Base-by-base conservation (phyloP, 1,139 yeast genomes). In the Kodamaea alishanica region DNA sequence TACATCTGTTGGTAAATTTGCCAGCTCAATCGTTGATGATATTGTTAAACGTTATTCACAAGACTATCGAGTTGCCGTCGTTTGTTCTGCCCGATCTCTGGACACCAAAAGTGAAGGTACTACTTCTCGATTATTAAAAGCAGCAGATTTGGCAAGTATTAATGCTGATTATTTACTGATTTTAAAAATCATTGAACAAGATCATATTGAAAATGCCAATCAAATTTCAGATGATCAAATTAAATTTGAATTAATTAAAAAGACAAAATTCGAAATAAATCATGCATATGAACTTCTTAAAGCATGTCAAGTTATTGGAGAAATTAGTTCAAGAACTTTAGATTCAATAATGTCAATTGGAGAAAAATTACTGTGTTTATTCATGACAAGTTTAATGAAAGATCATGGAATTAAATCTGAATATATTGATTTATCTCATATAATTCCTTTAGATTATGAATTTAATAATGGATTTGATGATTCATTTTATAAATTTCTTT, bases 1-100 rank as follows among this genome's bases (percentile, higher is more conserved):
- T 38, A 92, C 98, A n/a, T 83, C 95, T 33, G 96, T 92, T 28
- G 98, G 98, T 25, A 92, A 92, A 60, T 90, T 90, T 60, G 87
- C 97, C 6, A 79, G 74, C 39, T 77, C 82, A 48, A 92, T 92
- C 39, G 90, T 89, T 11, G 84, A 84, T 47, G 87, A 88, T 49
- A 88, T 92, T 37, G 85, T 89, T 40, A 79, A 79, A 55, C 78
- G 70, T 26, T 86, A 81, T 56, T 70, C 81, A 28, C 58, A 73
- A 34, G 65, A 67, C 23, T 75, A 77, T 52, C 73, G 84, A 40
- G 96, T 90, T n/a, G 97, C 95, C 1, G 95, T 92, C 23, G 98
- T 92, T 4, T 92, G 98, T 60, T 85, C 96, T 27, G 98, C 98
- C 4, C 75, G 98, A 49, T 87, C 96, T 6, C 81, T 96, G 1